These are phyloP conservation scores for Murraya koenigii DNA, from an alignment of 345 rosid genomes.

Conservation along the genomic window DNA sequence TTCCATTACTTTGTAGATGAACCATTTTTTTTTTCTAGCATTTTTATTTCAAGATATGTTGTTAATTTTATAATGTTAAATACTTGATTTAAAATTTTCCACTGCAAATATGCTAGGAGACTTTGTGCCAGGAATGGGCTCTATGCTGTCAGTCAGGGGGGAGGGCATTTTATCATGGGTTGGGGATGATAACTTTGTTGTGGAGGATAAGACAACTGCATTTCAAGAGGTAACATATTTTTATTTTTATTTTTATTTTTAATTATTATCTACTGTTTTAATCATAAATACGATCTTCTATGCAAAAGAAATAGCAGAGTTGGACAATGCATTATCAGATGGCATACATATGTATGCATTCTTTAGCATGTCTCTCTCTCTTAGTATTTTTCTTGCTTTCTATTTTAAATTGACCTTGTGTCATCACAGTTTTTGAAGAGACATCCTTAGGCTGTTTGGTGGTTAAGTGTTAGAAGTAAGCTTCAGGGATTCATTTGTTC, in stretches of 20 bases:
- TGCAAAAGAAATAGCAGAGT: neutral
- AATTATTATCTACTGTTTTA: neutral
- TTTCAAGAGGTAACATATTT: slow-evolving; percentile 59
- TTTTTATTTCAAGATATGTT: neutral
- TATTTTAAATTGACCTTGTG: neutral
- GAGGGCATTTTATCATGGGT: slow-evolving; percentile 72
- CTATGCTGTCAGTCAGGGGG: slow-evolving; percentile 70
- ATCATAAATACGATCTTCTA: neutral
- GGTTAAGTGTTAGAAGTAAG: neutral
- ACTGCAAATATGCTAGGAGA: slow-evolving; percentile 42
- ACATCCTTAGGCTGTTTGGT: neutral
- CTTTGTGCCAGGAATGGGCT: slow-evolving; percentile 41
- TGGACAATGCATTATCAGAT: neutral
- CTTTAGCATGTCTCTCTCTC: neutral
- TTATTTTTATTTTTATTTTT: slow-evolving; percentile 1
- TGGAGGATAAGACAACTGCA: slow-evolving; percentile 52
- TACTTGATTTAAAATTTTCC: slow-evolving; percentile 7
- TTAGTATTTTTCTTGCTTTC: neutral
- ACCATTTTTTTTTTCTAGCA: no score
- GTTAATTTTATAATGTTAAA: neutral
- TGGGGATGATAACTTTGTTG: slow-evolving; percentile 59
- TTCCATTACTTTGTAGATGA: neutral
- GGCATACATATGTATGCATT: neutral
- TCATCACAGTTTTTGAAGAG: neutral
- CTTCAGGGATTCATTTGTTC: neutral